A percentile compares a stretch with the other conserved stretches of the same genome.
Conservation (phyloP, 768 basidiomycete genomes). For the Panaeolus cyanescens region DNA sequence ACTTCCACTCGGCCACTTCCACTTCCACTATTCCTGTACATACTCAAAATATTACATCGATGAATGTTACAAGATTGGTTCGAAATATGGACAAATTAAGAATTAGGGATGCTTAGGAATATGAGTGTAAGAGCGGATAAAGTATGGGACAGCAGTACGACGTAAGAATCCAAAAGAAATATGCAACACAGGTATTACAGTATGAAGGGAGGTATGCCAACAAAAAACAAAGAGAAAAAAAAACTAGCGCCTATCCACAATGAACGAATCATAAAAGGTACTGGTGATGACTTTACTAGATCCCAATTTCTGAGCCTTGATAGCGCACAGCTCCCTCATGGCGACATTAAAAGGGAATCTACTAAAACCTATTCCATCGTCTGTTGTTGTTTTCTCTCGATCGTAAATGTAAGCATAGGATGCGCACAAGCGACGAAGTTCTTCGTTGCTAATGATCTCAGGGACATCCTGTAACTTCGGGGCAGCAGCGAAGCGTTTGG, state of each 20-base stretch:
- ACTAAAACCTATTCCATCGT: conserved; percentile 22
- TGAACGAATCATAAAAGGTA: conserved; percentile 21
- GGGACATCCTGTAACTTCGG: conserved; percentile 25
- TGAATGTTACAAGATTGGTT: neutral
- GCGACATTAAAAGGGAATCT: conserved; percentile 53
- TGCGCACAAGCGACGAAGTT: conserved; percentile 41
- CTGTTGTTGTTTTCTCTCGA: conserved; percentile 15
- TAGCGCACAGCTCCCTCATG: conserved; percentile 49
- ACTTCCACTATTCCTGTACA: too few species aligned
- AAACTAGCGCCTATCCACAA: neutral
- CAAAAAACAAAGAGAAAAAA: neutral
- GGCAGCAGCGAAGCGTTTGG: conserved; percentile 38
- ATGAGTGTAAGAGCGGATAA: neutral
- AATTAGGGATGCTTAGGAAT: neutral
- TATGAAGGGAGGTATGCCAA: neutral
- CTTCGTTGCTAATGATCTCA: conserved; percentile 25
- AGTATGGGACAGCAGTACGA: neutral
- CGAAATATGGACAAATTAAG: neutral
- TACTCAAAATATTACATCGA: neutral
- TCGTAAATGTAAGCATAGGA: conserved; percentile 57
- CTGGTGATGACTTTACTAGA: conserved; percentile 16
- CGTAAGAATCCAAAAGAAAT: neutral
- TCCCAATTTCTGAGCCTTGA: conserved; percentile 42
- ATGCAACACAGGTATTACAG: neutral
- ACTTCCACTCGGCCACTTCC: too few species aligned